Evolutionary conservation across 164 flowering plant genomes (phyloP).

Genomic region (Liquidambar formosana): DNA sequence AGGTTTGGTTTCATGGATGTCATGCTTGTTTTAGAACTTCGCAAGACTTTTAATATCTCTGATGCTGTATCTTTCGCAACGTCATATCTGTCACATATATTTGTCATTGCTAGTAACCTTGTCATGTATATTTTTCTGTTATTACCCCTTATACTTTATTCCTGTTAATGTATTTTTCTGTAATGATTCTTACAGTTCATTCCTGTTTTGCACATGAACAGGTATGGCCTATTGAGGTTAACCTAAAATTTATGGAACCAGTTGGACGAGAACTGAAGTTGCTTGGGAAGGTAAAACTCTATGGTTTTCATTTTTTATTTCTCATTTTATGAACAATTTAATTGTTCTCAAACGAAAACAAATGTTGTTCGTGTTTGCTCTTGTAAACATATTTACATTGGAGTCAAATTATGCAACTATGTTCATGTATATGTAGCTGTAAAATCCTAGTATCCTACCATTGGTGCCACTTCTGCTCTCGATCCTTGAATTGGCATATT

Average conservation of each 20-base stretch:
- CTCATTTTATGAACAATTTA: neutral
- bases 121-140: neutral
- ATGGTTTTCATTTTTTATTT: neutral
- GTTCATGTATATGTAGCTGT: no score
- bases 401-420: no score
- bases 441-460: no score
- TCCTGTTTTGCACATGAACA: slow-evolving; percentile 18
- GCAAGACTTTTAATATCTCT: neutral
- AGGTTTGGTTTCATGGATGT: neutral
- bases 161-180: neutral
- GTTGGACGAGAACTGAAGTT: slow-evolving; percentile 67
- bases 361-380: no score
- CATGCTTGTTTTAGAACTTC: neutral
- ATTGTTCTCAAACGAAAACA: neutral
- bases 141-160: neutral
- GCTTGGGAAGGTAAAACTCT: slow-evolving; percentile 68
- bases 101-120: neutral
- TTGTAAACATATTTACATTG: no score
- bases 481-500: no score
- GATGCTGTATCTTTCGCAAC: neutral
- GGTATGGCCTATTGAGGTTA: slow-evolving; percentile 89
- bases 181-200: neutral
- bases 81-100: neutral
- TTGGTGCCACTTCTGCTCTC: no score
- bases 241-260: slow-evolving; percentile 83